Percentiles rank a stretch among this genome's conserved stretches.
phyloP scores from a whole-genome alignment of 148 eudicot genomes.

The Tetragonia tetragonoides region DNA sequence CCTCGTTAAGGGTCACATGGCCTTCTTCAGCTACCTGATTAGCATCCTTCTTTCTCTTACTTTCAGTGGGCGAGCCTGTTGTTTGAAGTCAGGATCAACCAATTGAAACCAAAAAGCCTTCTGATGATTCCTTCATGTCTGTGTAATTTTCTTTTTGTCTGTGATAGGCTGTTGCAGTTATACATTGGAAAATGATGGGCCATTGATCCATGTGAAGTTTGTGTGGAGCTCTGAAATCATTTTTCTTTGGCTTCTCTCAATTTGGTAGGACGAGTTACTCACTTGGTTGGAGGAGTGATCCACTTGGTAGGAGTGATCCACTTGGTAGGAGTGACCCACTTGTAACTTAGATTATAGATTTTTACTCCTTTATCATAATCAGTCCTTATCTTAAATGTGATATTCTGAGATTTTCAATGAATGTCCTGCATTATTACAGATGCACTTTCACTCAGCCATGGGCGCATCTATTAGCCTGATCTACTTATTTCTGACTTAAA shows the following conservation, averaged over 20 bases:
- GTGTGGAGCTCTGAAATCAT: background rate
- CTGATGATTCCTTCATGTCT: background rate
- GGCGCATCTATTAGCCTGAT: too few species aligned
- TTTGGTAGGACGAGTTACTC: background rate
- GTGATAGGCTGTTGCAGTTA: conserved; percentile 14
- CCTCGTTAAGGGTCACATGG: conserved; percentile 23
- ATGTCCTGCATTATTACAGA: background rate
- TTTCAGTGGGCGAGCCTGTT: conserved; percentile 27
- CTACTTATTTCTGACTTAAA: too few species aligned
- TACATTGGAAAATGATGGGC: conserved; percentile 10
- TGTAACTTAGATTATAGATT: background rate
- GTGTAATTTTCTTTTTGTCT: background rate
- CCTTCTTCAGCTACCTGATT: conserved; percentile 5
- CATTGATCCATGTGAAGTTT: conserved; percentile 8
- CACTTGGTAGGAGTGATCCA: background rate
- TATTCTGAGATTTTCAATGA: background rate
- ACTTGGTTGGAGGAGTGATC: too few species aligned
- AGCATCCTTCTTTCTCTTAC: background rate
- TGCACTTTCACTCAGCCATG: background rate
- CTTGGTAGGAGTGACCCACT: too few species aligned
- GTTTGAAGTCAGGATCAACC: conserved; percentile 11
- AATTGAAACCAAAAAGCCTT: conserved; percentile 1
- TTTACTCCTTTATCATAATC: background rate
- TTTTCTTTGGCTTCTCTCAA: background rate
- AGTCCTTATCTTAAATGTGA: background rate